phyloP scores from a whole-genome alignment of 768 basidiomycete species.

The Serpula lacrymans region DNA sequence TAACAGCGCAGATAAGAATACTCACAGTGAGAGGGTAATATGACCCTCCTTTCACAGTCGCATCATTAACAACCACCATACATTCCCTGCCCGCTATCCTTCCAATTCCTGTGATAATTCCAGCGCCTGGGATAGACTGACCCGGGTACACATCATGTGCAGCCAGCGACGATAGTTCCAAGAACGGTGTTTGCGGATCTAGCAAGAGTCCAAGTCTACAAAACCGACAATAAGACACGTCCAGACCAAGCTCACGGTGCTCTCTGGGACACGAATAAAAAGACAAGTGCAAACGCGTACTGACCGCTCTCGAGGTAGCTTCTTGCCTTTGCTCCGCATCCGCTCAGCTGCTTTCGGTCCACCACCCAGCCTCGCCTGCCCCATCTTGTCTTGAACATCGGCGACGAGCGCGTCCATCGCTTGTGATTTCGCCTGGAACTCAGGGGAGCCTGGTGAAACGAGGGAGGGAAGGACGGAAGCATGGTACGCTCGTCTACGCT shows the following conservation, averaged over 20 bases:
- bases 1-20: conserved; percentile 1
- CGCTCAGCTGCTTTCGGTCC: conserved; percentile 70
- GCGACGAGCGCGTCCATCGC: conserved; percentile 70
- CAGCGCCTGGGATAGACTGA: conserved; percentile 79
- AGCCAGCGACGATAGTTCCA: conserved; percentile 84
- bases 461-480: conserved; percentile 70
- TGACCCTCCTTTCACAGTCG: conserved; percentile 89
- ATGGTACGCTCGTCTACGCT: conserved; percentile 48
- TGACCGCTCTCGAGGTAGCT: conserved; percentile 79
- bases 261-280: neutral
- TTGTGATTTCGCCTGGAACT: conserved; percentile 63
- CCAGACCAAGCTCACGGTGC: conserved; percentile 1
- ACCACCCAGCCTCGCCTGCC: conserved; percentile 64
- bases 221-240: neutral
- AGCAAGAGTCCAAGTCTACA: conserved; percentile 67
- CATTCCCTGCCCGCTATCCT: conserved; percentile 80
- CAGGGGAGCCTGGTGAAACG: conserved; percentile 64
- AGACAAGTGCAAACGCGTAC: conserved; percentile 3
- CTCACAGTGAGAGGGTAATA: conserved; percentile 84
- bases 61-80: conserved; percentile 90
- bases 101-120: conserved; percentile 84
- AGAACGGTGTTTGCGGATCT: conserved; percentile 84
- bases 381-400: conserved; percentile 59
- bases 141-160: conserved; percentile 83
- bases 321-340: conserved; percentile 77